phyloP scores from a whole-genome alignment of 2,329 filamentous ascomycete genomes.

The Leptographium wingfieldii region DNA sequence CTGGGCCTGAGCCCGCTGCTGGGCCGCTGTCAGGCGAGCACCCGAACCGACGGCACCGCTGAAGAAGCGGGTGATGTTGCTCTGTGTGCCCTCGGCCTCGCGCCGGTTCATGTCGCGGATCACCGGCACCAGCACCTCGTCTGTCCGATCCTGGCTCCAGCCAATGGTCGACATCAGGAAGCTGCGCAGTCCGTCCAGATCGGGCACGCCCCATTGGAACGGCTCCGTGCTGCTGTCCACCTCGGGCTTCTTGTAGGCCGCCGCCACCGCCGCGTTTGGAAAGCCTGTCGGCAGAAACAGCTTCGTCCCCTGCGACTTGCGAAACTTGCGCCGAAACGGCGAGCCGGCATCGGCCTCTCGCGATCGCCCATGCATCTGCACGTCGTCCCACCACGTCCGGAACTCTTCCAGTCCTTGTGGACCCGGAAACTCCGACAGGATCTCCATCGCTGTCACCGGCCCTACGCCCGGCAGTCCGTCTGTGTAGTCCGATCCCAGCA shows the following conservation, averaged over 20 bases:
- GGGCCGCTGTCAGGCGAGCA: conserved; percentile 7
- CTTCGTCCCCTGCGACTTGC: conserved; percentile 64
- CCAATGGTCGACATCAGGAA: conserved; percentile 90
- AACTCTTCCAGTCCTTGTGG: conserved; percentile 56
- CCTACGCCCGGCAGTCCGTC: conserved; percentile 84
- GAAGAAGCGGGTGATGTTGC: conserved; percentile 92
- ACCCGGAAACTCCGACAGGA: conserved; percentile 75
- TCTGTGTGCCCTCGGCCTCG: conserved; percentile 81
- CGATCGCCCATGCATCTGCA: conserved; percentile 55
- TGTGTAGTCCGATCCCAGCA: conserved; percentile 90
- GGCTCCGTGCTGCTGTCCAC: conserved; percentile 66
- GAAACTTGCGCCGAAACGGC: conserved; percentile 75
- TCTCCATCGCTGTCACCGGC: conserved; percentile 87
- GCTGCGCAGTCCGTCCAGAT: conserved; percentile 68
- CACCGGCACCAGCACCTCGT: conserved; percentile 91
- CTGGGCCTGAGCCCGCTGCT: conserved; percentile 5
- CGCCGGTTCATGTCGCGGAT: conserved; percentile 90
- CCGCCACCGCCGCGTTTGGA: conserved; percentile 63
- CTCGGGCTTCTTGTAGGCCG: conserved; percentile 76
- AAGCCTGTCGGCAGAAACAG: conserved; percentile 75
- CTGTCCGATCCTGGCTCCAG: conserved; percentile 82
- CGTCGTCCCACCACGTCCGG: conserved; percentile 72
- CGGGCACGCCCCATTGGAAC: conserved; percentile 94
- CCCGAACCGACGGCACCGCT: conserved; percentile 46
- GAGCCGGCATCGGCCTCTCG: conserved; percentile 48